Evolutionary conservation across 2,329 filamentous ascomycete species (phyloP).

Genomic region (Septoria petroselini): DNA sequence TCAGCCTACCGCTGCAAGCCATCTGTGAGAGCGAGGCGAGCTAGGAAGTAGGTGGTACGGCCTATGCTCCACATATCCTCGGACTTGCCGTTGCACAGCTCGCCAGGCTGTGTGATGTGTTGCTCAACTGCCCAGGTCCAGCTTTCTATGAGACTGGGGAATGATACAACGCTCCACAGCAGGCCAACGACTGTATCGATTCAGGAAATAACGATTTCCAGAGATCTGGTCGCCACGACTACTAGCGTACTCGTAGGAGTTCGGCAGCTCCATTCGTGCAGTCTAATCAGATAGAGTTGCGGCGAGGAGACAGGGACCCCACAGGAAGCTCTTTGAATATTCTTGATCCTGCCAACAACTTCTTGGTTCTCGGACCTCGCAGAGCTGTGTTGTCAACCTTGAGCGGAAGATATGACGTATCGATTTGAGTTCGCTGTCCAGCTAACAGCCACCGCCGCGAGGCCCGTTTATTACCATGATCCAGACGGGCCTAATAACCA

Average conservation of each 20-base stretch:
- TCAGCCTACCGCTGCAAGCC: not conserved
- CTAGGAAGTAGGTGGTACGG: too few species aligned
- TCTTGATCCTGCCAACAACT: slow-evolving; percentile 7
- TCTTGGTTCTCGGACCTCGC: not conserved
- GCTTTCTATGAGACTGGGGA: too few species aligned
- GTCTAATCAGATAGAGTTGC: slow-evolving; percentile 10
- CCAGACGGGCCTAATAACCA: not conserved
- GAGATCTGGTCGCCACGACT: not conserved
- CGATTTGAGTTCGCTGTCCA: not conserved
- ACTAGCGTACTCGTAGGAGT: not conserved
- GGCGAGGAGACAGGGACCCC: not conserved
- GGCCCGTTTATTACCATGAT: not conserved
- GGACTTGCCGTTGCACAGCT: too few species aligned
- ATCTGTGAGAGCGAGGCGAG: too few species aligned
- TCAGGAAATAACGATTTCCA: not conserved
- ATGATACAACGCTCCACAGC: too few species aligned
- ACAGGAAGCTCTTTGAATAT: not conserved
- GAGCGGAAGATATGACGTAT: slow-evolving; percentile 6
- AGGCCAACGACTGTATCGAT: too few species aligned
- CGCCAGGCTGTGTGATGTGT: too few species aligned
- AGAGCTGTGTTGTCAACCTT: not conserved
- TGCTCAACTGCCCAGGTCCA: too few species aligned
- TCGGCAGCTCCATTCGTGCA: slow-evolving; percentile 9
- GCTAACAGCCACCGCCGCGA: slow-evolving; percentile 4
- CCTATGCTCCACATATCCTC: too few species aligned